Base-by-base conservation (phyloP, 257 asterid genomes). In the Galeopsis tetrahit region DNA sequence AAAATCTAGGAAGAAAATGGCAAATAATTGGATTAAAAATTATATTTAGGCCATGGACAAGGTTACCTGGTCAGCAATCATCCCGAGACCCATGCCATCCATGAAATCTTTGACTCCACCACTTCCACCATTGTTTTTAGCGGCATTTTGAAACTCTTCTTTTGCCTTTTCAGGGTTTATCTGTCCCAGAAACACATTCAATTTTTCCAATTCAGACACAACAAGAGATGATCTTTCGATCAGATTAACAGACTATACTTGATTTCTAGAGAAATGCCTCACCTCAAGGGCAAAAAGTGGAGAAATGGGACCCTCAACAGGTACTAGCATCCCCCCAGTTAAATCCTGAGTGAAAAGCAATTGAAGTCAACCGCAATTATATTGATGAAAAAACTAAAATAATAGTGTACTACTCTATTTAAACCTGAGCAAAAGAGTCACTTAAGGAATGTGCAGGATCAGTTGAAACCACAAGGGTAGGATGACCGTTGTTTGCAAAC, bases 281-380 rank as follows among this genome's bases (percentile, higher is more conserved):
- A 88, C 98, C 99, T 95, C 99, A 77, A 92, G 99, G 46, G 98
- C 99, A 81, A 92, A 95, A 69, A 95, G 84, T 38, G 99, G 99
- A 78, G 94, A 88, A 72, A 77, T 4, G 6, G 96, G 96, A 51
- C 99, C 98, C 79, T 92, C 96, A 75, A 95, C 99, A 35, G 92
- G 91, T 40, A 95, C 97, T 70, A 92, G 79, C 4, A 78, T 56
- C 60, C 98, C 99, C 38, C 99, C 99, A 8, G 92, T 81, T 82
- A 95, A 85, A 90, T 95, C 96, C 99, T 95, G 82, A 55, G 52
- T 5, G 44, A 63, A 10, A 60, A 66, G 68, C 74, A 81, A 68
- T 61, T 36, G 55, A 59, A 72, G 10, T 57, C 36, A 78, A 61
- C 56, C 75, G 66, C 52, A 59, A 66, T 56, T 63, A 73, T 64